Percentiles rank a stretch among this genome's conserved stretches.
Evolutionary conservation across 257 asterid genomes (phyloP).

Genomic region (Linaria vulgaris): DNA sequence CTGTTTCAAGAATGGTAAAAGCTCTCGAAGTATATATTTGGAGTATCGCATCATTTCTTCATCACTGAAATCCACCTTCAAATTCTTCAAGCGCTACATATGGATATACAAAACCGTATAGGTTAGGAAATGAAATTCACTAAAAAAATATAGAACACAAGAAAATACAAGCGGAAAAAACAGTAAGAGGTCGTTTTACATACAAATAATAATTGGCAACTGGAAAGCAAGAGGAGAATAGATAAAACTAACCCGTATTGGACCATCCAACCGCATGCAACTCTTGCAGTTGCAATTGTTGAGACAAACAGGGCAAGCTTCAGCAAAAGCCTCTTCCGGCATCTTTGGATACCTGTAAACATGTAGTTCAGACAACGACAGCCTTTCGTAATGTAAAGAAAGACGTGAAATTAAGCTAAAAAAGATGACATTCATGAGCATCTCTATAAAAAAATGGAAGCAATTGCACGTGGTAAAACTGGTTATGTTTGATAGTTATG

Average conservation of each 20-base stretch:
- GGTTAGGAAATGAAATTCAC: not conserved
- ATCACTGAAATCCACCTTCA: conserved; percentile 26
- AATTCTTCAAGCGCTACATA: conserved; percentile 47
- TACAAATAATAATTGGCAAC: not conserved
- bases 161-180: not conserved
- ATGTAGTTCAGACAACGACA: conserved; percentile 22
- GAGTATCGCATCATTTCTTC: conserved; percentile 51
- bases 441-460: not conserved
- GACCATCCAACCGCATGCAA: conserved; percentile 69
- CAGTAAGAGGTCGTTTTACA: conserved; percentile 6
- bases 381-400: conserved; percentile 10
- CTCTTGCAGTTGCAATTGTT: conserved; percentile 86
- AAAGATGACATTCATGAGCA: conserved; percentile 9
- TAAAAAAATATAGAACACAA: not conserved
- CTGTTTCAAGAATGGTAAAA: conserved; percentile 66
- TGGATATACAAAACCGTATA: conserved; percentile 19
- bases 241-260: conserved; percentile 44
- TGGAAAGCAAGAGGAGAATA: conserved; percentile 13
- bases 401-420: not conserved
- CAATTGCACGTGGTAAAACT: conserved; percentile 4
- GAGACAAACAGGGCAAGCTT: conserved; percentile 82
- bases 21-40: conserved; percentile 50
- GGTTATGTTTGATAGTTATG: not conserved
- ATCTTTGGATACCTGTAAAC: conserved; percentile 72
- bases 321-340: conserved; percentile 66